Percentiles rank a stretch among this genome's conserved stretches.
Evolutionary conservation across 2,329 filamentous ascomycete genomes (phyloP).

Genomic region (Colletotrichum sp.): DNA sequence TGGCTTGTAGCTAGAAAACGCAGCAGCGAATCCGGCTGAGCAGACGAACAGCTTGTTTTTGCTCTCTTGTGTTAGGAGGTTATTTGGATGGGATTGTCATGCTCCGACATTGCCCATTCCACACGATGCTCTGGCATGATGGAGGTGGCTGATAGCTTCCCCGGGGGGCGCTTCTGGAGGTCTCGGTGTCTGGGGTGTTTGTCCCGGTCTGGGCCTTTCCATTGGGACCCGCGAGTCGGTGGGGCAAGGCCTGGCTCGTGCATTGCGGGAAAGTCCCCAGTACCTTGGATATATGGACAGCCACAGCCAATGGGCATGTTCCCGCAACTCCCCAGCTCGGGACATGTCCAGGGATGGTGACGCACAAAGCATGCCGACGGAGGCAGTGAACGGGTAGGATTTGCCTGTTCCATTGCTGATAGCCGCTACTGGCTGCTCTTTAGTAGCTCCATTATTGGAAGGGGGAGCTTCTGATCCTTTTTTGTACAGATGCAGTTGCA

Average conservation of each 20-base stretch:
- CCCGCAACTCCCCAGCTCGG: constrained; percentile 2
- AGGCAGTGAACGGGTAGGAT: neutral
- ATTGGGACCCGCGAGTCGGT: neutral
- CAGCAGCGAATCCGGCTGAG: neutral
- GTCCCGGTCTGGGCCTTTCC: constrained; percentile 4
- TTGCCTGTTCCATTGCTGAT: constrained; percentile 1
- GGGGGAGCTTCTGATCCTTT: neutral
- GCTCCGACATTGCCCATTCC: neutral
- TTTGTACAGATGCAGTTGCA: neutral
- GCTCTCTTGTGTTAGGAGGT: neutral
- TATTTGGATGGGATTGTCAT: neutral
- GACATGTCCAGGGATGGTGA: constrained; percentile 18
- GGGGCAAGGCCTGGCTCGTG: neutral
- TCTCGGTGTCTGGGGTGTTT: neutral
- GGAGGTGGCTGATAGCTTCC: constrained; percentile 3
- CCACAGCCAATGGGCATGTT: constrained; percentile 16
- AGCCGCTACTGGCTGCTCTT: neutral
- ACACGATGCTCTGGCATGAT: constrained; percentile 1
- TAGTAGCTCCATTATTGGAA: neutral
- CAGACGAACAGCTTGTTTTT: neutral
- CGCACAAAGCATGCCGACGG: constrained; percentile 10
- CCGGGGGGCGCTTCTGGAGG: neutral
- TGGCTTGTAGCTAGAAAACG: neutral
- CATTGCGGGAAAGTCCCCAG: constrained; percentile 8
- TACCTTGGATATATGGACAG: constrained; percentile 2